These are phyloP conservation scores for Teratosphaeria viscida DNA, from an alignment of 2,329 filamentous ascomycete genomes.

Conservation along the genomic window DNA sequence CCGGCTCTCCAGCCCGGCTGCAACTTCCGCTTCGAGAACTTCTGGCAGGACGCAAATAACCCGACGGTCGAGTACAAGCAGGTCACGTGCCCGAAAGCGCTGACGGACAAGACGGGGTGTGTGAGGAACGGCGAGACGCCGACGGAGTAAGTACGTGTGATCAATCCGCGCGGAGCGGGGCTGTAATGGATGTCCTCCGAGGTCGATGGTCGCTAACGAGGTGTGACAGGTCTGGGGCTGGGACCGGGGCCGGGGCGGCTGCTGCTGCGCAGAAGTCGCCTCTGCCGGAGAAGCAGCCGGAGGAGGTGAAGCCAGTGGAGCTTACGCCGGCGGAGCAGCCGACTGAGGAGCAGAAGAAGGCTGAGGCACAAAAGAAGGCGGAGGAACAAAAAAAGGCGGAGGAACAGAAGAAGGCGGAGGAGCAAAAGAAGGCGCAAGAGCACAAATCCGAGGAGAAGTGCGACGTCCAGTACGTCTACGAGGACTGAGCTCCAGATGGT, in stretches of 20 bases:
- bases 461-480: conserved; percentile 14
- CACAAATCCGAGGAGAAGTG: conserved; percentile 5
- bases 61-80: conserved; percentile 41
- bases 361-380: background rate
- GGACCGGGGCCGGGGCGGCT: background rate
- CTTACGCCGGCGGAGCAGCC: too few relatives aligned
- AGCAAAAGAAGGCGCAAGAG: background rate
- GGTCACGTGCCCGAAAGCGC: conserved; percentile 44
- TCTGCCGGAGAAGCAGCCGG: background rate
- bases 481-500: conserved; percentile 2
- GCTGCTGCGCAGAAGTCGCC: background rate
- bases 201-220: background rate
- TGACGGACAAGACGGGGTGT: conserved; percentile 38
- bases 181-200: too few relatives aligned
- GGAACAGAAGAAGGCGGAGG: background rate
- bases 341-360: too few relatives aligned
- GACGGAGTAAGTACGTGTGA: conserved; percentile 3
- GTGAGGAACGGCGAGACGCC: conserved; percentile 16
- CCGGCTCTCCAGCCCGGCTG: conserved; percentile 46
- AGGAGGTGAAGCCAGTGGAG: background rate
- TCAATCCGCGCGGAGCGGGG: too few relatives aligned
- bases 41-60: conserved; percentile 41
- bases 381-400: background rate
- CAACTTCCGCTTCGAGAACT: conserved; percentile 52
- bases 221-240: background rate